Percentiles rank a stretch among this genome's conserved stretches.
Evolutionary conservation across 306 rosid genomes (phyloP).

Genomic region (Casuarina cunninghamiana): DNA sequence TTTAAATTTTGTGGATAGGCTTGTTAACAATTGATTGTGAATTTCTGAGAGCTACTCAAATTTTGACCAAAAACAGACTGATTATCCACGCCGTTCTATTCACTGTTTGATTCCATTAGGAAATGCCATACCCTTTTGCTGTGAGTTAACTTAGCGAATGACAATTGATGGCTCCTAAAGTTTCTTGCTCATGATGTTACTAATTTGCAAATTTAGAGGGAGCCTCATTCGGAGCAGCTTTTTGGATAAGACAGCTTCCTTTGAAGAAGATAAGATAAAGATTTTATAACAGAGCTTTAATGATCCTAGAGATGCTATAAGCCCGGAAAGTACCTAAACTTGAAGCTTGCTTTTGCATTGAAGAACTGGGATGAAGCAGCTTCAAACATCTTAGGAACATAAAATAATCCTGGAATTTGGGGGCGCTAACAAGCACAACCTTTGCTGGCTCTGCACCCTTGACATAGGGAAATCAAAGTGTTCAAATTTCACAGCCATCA

Average conservation of each 20-base stretch:
- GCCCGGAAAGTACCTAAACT: background rate
- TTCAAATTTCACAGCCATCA: too few relatives aligned
- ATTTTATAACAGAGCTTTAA: background rate
- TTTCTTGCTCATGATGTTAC: background rate
- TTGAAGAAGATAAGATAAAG: background rate
- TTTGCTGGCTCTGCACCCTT: too few relatives aligned
- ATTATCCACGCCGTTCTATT: too few relatives aligned
- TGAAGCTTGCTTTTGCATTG: background rate
- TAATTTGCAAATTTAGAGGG: background rate
- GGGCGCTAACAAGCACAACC: background rate
- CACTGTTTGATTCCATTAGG: background rate
- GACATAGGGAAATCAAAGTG: too few relatives aligned
- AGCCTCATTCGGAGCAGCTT: too few relatives aligned
- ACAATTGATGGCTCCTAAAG: background rate
- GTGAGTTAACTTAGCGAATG: background rate
- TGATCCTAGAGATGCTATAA: background rate
- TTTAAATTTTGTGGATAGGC: background rate
- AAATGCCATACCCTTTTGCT: background rate
- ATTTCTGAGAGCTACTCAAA: background rate
- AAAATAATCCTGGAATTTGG: background rate
- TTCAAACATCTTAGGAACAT: background rate
- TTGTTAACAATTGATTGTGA: background rate
- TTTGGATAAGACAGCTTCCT: too few relatives aligned
- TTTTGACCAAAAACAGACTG: background rate
- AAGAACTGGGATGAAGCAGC: background rate